Conservation (phyloP, 345 rosid species). For the Bretschneidera sinensis region DNA sequence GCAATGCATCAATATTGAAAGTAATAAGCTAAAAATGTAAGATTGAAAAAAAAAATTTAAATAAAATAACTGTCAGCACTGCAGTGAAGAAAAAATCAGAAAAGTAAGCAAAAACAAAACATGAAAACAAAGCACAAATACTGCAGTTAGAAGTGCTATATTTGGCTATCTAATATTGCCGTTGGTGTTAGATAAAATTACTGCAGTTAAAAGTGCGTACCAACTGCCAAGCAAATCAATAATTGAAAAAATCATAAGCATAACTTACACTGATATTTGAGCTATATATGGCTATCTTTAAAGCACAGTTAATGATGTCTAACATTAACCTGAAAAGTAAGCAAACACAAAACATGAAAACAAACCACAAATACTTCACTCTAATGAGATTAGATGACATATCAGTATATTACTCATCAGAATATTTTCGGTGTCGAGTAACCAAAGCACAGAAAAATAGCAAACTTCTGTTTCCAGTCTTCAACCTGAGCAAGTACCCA, state of each 20-base stretch:
- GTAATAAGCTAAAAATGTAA: no score
- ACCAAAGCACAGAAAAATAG: conserved; percentile 61
- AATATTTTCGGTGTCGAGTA: conserved; percentile 75
- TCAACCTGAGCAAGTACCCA: conserved; percentile 44
- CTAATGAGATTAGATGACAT: not conserved
- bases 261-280: conserved; percentile 49
- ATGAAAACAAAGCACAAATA: no score
- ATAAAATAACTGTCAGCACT: conserved; percentile 1
- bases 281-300: conserved; percentile 54
- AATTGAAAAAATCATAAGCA: conserved; percentile 7
- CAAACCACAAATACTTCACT: conserved; percentile 1
- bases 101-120: no score
- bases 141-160: no score
- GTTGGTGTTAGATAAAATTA: conserved; percentile 9
- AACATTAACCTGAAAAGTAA: conserved; percentile 74
- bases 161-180: no score
- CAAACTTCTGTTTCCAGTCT: conserved; percentile 74
- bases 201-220: conserved; percentile 6
- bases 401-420: conserved; percentile 54
- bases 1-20: no score
- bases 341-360: no score
- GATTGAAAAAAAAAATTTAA: no score
- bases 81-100: conserved; percentile 3
- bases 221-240: no score
- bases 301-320: conserved; percentile 50